Evolutionary conservation across 257 asterid genomes (phyloP).

Genomic region (Thymus quinquecostatus): DNA sequence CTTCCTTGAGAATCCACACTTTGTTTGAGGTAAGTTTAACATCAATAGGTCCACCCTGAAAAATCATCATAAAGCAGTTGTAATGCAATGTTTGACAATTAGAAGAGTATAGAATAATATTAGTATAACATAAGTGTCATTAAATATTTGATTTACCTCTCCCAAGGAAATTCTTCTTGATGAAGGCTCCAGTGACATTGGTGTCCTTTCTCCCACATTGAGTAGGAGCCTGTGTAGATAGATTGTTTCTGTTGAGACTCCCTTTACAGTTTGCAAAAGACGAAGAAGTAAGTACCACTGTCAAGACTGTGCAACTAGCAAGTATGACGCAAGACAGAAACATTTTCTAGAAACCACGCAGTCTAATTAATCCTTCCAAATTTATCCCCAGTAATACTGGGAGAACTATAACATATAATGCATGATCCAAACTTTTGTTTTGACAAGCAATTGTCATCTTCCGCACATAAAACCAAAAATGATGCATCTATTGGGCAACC

Average conservation of each 20-base stretch:
- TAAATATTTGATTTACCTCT: slow-evolving; percentile 49
- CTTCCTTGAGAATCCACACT: slow-evolving; percentile 85
- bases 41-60: slow-evolving; percentile 73
- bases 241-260: slow-evolving; percentile 49
- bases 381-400: neutral
- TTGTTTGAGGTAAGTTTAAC: slow-evolving; percentile 64
- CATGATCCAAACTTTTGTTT: neutral
- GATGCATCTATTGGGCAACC: neutral
- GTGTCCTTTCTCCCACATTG: slow-evolving; percentile 59
- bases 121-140: slow-evolving; percentile 20
- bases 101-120: slow-evolving; percentile 10
- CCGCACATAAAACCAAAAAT: neutral
- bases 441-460: slow-evolving; percentile 8
- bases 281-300: slow-evolving; percentile 29
- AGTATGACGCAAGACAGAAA: slow-evolving; percentile 26
- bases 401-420: neutral
- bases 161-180: slow-evolving; percentile 51
- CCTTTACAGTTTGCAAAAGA: slow-evolving; percentile 50
- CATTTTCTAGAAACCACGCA: slow-evolving; percentile 12
- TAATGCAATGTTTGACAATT: slow-evolving; percentile 13
- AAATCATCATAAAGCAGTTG: slow-evolving; percentile 35
- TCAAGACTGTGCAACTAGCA: slow-evolving; percentile 10
- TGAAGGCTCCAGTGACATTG: slow-evolving; percentile 59
- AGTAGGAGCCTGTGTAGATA: slow-evolving; percentile 54
- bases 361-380: slow-evolving; percentile 12